Base-by-base conservation (phyloP, 2,329 filamentous ascomycete genomes). In the Colletotrichum tropicale region DNA sequence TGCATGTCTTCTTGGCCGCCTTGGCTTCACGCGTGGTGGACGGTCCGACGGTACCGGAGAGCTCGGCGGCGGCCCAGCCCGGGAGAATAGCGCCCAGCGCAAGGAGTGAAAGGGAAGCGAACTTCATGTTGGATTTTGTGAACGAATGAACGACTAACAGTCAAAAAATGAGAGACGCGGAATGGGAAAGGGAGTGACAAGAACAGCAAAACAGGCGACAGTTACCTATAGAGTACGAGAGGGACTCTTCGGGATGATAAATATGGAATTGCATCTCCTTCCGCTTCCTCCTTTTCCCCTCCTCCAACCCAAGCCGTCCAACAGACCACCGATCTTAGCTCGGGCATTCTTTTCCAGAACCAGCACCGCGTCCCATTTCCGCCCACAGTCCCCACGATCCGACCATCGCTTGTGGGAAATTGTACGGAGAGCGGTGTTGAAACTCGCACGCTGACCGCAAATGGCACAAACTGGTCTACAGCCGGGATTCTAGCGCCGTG, bases 1-100 rank as follows among this genome's bases (percentile, higher is more conserved):
- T 87, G 82, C 89, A 91, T 6, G 82, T 76, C 77, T 83, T 83
- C 68, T 76, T 78, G 21, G 80, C 78, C 36, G 80, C 78, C 77
- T 83, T 83, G 58, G 77, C 73, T 18, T 75, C 77, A 10, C 78
- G 78, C 15, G 79, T 79, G 12, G 81, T 83, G 5, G 79, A 79
- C 1, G 80, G 81, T 4, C 81, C 81, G 38, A 82, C 81, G 15
- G 55, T 73, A 16, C 80, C 81, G 26, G 75, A 77, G 26, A 82
- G 78, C 76, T 82, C 80, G 13, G 81, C 80, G 64, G 21, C 18
- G 64, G 60, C 70, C 70, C 61, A 26, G 8, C 24, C 72, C 60
- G 61, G 67, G 61, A 75, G 61, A 65, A 75, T 68, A 71, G 72
- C 72, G 72, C 67, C 61, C 72, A 75, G 72, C 61, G 67, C 67